Base-by-base conservation (phyloP, 2,329 filamentous ascomycete species). In the Ampelomyces quisqualis region DNA sequence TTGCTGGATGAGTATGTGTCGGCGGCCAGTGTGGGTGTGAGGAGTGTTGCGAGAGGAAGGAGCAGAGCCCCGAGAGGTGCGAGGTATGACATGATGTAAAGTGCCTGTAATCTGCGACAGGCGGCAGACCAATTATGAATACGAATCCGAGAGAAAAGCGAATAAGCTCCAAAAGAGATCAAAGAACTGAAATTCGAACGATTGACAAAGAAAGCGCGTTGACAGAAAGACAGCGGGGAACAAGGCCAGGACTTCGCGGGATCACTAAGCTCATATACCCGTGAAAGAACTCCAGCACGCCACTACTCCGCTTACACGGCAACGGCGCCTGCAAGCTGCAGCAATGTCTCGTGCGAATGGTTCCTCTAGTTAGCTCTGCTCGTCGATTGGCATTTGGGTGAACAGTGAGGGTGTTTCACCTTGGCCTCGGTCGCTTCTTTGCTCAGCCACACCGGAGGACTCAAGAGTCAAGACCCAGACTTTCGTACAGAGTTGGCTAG, bases 1-100 rank as follows among this genome's bases (percentile, higher is more conserved):
- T 57, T 54, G n/a, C 55, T 50, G 3, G 60, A 57, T n/a, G 53
- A 58, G 36, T 66, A 64, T 9, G 57, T 41, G 34, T 47, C 44
- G 14, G 55, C 38, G n/a, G 58, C 56, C 18, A 58, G 40, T 13
- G 47, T 43, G 24, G 58, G 45, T 20, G 51, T 51, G 31, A 60
- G 42, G 23, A 62, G 44, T 28, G 61, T 45, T 13, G 55, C 42
- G 28, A 65, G 45, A 31, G 58, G 53, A 32, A 64, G 53, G 20
- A 62, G 43, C 45, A 57, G 42, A 13, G 56, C 49, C 38, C 52
- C 47, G 9, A 57, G 42, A 13, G 56, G 49, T 39, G 51, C 47
- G 9, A 59, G 50, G 26, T 38, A 50, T 31, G 44, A 43, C 56
- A 59, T 59, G 19, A 23, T 35, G 21, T 8, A 5, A 34, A 28